These are phyloP conservation scores for Fusarium torulosum DNA, from an alignment of 2,329 filamentous ascomycete species.

Conservation along the genomic window DNA sequence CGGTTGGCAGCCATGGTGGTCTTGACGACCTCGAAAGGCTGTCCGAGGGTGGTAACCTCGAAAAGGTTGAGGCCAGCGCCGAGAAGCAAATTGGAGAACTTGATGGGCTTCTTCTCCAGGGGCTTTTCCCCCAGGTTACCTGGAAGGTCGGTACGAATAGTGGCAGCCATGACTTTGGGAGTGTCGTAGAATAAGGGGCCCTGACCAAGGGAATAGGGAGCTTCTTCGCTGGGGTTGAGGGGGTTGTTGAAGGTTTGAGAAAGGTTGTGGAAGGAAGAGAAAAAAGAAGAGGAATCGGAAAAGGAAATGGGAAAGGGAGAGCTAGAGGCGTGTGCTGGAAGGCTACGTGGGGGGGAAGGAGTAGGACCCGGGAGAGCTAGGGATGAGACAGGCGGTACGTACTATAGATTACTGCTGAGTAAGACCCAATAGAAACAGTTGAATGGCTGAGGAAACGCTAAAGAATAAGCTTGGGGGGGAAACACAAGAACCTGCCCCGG, in stretches of 20 bases:
- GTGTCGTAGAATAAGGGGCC: constrained; percentile 72
- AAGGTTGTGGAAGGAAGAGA: constrained; percentile 35
- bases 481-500: constrained; percentile 18
- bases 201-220: constrained; percentile 98
- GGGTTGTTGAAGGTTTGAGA: constrained; percentile 26
- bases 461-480: not conserved
- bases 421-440: constrained; percentile 35
- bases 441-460: constrained; percentile 13
- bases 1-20: constrained; percentile 99
- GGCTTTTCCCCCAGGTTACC: constrained; percentile 62
- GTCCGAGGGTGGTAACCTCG: constrained; percentile 76
- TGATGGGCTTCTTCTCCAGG: constrained; percentile 99
- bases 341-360: constrained; percentile 32
- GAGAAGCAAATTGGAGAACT: constrained; percentile 98
- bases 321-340: constrained; percentile 44
- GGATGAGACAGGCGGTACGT: constrained; percentile 20
- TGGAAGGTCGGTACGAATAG: constrained; percentile 66
- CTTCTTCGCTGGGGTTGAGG: constrained; percentile 76
- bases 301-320: constrained; percentile 27
- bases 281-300: constrained; percentile 20
- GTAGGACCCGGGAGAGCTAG: constrained; percentile 20
- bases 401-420: constrained; percentile 35
- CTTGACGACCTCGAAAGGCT: constrained; percentile 98
- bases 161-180: constrained; percentile 73
- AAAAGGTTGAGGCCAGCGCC: constrained; percentile 96